These are phyloP conservation scores for Fusarium burgessii DNA, from an alignment of 2,329 filamentous ascomycete genomes.

Conservation along the genomic window DNA sequence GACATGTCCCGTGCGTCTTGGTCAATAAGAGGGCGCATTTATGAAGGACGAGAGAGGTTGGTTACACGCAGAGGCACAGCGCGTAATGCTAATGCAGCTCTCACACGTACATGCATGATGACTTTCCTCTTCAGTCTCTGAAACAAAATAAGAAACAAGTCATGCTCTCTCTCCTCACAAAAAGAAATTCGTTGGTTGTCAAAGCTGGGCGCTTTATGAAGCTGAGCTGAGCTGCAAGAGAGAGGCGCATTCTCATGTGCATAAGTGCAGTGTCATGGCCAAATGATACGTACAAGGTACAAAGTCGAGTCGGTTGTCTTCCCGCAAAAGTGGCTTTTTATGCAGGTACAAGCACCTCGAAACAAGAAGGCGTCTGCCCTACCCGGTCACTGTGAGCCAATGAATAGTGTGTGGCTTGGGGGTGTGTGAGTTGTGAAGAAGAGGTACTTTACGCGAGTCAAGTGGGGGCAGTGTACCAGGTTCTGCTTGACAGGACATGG, in stretches of 20 bases:
- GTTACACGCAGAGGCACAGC: conserved; percentile 3
- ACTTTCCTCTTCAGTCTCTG: conserved; percentile 9
- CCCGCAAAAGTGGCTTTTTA: conserved; percentile 39
- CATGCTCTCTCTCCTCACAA: neutral
- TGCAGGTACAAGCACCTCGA: conserved; percentile 37
- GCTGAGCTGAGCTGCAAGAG: conserved; percentile 32
- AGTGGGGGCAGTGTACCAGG: conserved; percentile 1
- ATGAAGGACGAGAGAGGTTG: conserved; percentile 28
- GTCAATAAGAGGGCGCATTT: conserved; percentile 8
- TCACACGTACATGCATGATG: conserved; percentile 8
- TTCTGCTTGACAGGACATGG: neutral
- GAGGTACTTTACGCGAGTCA: conserved; percentile 7
- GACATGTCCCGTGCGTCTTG: conserved; percentile 23
- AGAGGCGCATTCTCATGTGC: conserved; percentile 19
- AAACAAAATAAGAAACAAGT: conserved; percentile 13
- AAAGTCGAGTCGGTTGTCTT: conserved; percentile 36
- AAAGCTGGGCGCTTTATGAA: conserved; percentile 18
- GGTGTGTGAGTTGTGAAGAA: conserved; percentile 11
- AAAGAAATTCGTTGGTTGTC: conserved; percentile 2
- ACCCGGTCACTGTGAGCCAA: conserved; percentile 25
- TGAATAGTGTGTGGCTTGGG: conserved; percentile 25
- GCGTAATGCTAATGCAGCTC: conserved; percentile 15
- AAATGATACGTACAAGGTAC: conserved; percentile 11
- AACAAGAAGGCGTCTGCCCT: conserved; percentile 28
- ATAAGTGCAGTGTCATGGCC: neutral